phyloP scores from a whole-genome alignment of 106 monocot genomes.

The Alisma plantagoaquatica region DNA sequence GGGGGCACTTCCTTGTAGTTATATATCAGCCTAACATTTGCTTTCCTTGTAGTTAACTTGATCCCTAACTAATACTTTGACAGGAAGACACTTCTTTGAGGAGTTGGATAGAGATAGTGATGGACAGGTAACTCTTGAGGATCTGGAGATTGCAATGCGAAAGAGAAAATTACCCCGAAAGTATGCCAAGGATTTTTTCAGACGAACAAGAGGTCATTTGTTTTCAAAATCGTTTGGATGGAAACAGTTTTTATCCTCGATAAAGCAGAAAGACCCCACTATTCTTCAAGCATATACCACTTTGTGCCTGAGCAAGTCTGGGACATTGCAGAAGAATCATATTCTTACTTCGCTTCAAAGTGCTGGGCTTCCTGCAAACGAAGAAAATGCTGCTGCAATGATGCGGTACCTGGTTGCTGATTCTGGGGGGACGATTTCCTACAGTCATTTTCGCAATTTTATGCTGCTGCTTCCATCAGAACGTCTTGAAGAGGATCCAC shows the following conservation, averaged over 20 bases:
- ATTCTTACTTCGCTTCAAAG: constrained; percentile 81
- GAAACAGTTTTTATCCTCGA: constrained; percentile 86
- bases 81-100: constrained; percentile 88
- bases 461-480: constrained; percentile 97
- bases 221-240: constrained; percentile 97
- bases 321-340: constrained; percentile 86
- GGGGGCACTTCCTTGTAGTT: too few species aligned
- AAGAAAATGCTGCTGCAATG: constrained; percentile 93
- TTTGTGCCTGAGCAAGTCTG: constrained; percentile 93
- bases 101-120: constrained; percentile 92
- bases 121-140: constrained; percentile 91
- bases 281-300: constrained; percentile 93
- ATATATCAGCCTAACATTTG: too few species aligned
- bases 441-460: constrained; percentile 95
- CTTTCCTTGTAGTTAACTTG: too few species aligned
- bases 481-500: constrained; percentile 90
- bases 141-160: constrained; percentile 91
- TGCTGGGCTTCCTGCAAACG: constrained; percentile 92
- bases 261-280: constrained; percentile 95
- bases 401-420: constrained; percentile 82
- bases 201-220: constrained; percentile 61
- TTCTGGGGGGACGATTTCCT: constrained; percentile 74
- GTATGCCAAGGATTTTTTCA: constrained; percentile 78
- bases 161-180: constrained; percentile 71
- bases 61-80: too few species aligned